Base-by-base conservation (phyloP, 1,284 basidiomycete species). In the Filobasidium uniguttulatum region DNA sequence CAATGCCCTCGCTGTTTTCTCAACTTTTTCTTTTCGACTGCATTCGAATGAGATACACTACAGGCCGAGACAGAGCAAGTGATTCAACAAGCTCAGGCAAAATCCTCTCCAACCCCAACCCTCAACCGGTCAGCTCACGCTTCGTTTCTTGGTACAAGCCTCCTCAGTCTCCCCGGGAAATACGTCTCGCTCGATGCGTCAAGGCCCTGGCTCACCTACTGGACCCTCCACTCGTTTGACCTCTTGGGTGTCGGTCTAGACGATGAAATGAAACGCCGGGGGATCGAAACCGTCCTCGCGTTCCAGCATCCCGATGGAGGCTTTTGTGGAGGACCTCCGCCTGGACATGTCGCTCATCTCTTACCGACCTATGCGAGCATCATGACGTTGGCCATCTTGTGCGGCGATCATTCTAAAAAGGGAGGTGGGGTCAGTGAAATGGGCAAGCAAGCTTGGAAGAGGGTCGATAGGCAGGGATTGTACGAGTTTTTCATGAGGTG, bases 401-500 rank as follows among this genome's bases (percentile, higher is more conserved):
- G 90, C 2, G 71, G 77, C 15, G 29, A 31, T 46, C 23, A 26
- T 6, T 15, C 12, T 3, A 10, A 43, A 43, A 15, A 10, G 22
- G 40, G 40, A 4, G 40, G 40, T 14, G 40, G 40, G 25, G n/a
- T 63, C 3, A 64, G 63, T 0, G 33, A 41, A 25, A 30, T 36
- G 41, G 76, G 81, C 0, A 83, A 82, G 0, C 75, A 77, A 5
- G 77, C 76, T 1, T 91, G 87, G 86, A 81, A 85, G 58, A 70
- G 80, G 55, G 81, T 90, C 43, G 76, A 88, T 9, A 74, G 86
- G 77, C 82, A 64, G 47, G 77, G 78, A 53, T 75, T 94, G 62
- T 93, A 94, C 66, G 67, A 77, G 3, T 97, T 91, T 72, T 90
- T 97, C 70, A 78, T 93, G 77, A 81, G 84, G 1, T 72, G 97